These are phyloP conservation scores for Atkinsonella texensis DNA, from an alignment of 2,329 filamentous ascomycete species.

Conservation along the genomic window DNA sequence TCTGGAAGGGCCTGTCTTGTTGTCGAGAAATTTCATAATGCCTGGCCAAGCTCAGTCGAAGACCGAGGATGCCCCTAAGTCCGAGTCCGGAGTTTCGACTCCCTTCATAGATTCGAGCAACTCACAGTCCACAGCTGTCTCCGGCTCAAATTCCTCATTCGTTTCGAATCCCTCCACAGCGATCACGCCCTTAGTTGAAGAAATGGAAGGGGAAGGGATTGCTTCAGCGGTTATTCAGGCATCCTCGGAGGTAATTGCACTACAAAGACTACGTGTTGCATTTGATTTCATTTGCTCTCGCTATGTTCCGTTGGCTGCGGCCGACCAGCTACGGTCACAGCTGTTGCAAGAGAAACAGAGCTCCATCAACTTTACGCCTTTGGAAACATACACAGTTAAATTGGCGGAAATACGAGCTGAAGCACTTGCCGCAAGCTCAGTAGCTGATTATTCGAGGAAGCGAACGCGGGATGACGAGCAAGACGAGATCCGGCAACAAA, in stretches of 20 bases:
- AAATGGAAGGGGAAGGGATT: constrained; percentile 18
- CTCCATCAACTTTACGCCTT: constrained; percentile 51
- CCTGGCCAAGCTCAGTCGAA: constrained; percentile 7
- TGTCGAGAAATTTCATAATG: constrained; percentile 46
- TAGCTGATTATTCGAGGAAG: constrained; percentile 61
- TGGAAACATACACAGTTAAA: constrained; percentile 57
- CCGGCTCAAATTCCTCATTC: constrained; percentile 22
- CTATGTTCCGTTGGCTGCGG: constrained; percentile 42
- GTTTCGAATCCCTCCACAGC: constrained; percentile 31
- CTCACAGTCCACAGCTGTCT: constrained; percentile 29
- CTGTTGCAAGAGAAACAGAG: constrained; percentile 23
- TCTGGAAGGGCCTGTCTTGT: constrained; percentile 64
- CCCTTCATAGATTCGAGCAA: constrained; percentile 19
- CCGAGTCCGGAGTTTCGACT: constrained; percentile 12
- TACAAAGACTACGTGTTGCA: constrained; percentile 53
- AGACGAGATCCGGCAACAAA: constrained; percentile 55
- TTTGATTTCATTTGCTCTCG: constrained; percentile 51
- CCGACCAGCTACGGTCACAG: constrained; percentile 26
- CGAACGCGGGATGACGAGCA: constrained; percentile 55
- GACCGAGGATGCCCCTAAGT: constrained; percentile 8
- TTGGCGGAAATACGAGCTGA: constrained; percentile 59
- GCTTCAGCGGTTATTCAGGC: constrained; percentile 32
- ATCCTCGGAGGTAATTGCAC: constrained; percentile 35
- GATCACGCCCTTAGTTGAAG: constrained; percentile 30
- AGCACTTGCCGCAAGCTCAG: constrained; percentile 54